A percentile compares a stretch with the other conserved stretches of the same genome.
Evolutionary conservation across 208 protist genomes (phyloP).

Genomic region (Crithidia acanthocephali): DNA sequence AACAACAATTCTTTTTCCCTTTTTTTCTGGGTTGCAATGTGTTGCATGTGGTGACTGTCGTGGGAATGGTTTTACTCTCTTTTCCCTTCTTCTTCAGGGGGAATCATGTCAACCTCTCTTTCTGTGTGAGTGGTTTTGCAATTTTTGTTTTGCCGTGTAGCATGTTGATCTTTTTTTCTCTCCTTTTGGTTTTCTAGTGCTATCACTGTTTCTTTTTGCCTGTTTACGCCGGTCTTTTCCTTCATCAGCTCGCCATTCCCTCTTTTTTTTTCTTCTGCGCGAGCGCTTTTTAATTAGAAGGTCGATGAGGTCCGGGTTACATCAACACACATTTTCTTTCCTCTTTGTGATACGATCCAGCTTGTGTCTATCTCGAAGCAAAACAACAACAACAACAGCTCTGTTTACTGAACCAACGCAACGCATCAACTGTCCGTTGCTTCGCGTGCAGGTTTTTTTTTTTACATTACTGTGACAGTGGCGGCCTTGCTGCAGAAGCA

Average conservation of each 20-base stretch:
- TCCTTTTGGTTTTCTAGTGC: neutral
- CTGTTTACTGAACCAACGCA: no score
- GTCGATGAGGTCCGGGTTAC: neutral
- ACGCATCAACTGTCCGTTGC: no score
- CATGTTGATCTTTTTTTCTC: neutral
- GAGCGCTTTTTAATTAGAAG: neutral
- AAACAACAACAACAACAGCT: no score
- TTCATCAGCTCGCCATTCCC: neutral
- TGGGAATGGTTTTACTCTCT: neutral
- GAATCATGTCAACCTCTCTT: no score
- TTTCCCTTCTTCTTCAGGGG: slow-evolving; percentile 1
- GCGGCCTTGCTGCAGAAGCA: no score
- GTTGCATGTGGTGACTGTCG: neutral
- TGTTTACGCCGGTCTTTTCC: neutral
- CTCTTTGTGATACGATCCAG: neutral
- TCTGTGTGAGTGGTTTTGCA: neutral
- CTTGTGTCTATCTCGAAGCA: neutral
- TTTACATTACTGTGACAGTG: no score
- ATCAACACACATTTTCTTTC: neutral
- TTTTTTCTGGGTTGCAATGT: neutral
- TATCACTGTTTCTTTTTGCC: slow-evolving; percentile 3
- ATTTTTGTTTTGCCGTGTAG: neutral
- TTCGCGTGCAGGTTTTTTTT: no score
- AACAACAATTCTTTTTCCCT: no score
- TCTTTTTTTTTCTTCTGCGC: neutral